Conservation (phyloP, 805 yeast species). For the Wickerhamomyces rabaulensis region DNA sequence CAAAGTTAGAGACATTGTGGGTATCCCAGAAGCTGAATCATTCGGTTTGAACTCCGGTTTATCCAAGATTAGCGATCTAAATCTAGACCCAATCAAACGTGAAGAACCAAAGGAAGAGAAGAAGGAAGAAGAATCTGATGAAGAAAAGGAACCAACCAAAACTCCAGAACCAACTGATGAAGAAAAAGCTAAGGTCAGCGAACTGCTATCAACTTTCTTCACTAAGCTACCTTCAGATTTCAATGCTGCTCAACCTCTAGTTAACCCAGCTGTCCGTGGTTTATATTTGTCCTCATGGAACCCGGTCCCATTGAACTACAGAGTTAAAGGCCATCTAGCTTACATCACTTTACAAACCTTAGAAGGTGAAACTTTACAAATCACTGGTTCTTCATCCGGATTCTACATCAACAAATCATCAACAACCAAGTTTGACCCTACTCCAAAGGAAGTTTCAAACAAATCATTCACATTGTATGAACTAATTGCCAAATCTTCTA, state of each 20-base stretch:
- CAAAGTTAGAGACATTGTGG: conserved; percentile 57
- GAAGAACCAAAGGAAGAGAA: conserved; percentile 6
- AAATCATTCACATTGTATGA: conserved; percentile 45
- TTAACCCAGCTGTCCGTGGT: conserved; percentile 44
- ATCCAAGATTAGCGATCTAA: conserved; percentile 39
- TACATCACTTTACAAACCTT: conserved; percentile 72
- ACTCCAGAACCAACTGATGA: conserved; percentile 23
- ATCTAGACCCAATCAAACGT: conserved; percentile 27
- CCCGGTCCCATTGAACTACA: conserved; percentile 67
- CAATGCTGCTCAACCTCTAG: conserved; percentile 10
- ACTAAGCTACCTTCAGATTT: conserved; percentile 19
- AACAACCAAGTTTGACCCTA: conserved; percentile 64
- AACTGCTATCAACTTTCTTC: conserved; percentile 16
- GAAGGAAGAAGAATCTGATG: conserved; percentile 10
- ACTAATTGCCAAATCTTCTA: conserved; percentile 61
- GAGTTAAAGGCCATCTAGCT: conserved; percentile 69
- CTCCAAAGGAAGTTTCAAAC: conserved; percentile 29
- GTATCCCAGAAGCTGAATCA: conserved; percentile 43
- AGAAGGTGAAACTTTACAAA: conserved; percentile 74
- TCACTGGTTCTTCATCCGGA: conserved; percentile 77
- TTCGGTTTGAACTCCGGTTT: conserved; percentile 41
- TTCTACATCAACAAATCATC: conserved; percentile 74
- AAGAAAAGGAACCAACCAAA: conserved; percentile 1
- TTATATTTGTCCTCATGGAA: conserved; percentile 77
- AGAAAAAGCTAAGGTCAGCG: conserved; percentile 16